Evolutionary conservation across 331 rosid species (phyloP).

Genomic region (Saraca asoca): DNA sequence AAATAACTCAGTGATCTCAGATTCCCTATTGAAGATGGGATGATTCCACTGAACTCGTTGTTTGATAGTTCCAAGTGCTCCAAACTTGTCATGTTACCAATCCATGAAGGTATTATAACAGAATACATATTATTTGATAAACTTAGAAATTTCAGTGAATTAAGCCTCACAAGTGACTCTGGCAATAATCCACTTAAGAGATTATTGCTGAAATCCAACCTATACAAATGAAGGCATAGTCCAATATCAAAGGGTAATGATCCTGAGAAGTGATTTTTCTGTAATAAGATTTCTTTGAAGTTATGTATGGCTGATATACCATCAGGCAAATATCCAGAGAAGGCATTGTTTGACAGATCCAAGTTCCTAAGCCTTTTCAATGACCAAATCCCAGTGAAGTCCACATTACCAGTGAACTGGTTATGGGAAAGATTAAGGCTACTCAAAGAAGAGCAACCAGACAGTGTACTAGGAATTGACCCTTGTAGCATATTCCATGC

Average conservation of each 20-base stretch:
- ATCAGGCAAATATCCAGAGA: slow-evolving; percentile 57
- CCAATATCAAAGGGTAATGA: slow-evolving; percentile 74
- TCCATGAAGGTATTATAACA: slow-evolving; percentile 69
- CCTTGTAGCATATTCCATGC: slow-evolving; percentile 72
- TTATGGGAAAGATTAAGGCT: slow-evolving; percentile 64
- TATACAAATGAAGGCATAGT: slow-evolving; percentile 58
- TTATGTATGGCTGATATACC: slow-evolving; percentile 74
- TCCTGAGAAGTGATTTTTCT: slow-evolving; percentile 73
- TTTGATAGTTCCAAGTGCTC: slow-evolving; percentile 65
- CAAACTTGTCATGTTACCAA: slow-evolving; percentile 60
- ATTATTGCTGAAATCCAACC: slow-evolving; percentile 65
- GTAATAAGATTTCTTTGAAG: slow-evolving; percentile 62
- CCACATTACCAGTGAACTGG: slow-evolving; percentile 58
- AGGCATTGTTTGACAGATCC: slow-evolving; percentile 74
- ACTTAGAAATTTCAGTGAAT: slow-evolving; percentile 48
- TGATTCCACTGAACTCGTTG: slow-evolving; percentile 59
- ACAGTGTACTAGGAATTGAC: slow-evolving; percentile 56
- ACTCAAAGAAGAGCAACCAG: slow-evolving; percentile 62
- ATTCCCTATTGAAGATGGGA: slow-evolving; percentile 59
- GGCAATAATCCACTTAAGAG: slow-evolving; percentile 57
- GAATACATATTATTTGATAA: slow-evolving; percentile 52
- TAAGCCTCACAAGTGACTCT: slow-evolving; percentile 49
- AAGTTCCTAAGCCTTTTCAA: slow-evolving; percentile 61
- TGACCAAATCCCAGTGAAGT: slow-evolving; percentile 64
- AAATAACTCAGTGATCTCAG: slow-evolving; percentile 52